A percentile compares a stretch with the other conserved stretches of the same genome.
phyloP scores from a whole-genome alignment of 495 filamentous ascomycete species.

The Xylaria bambusicola region DNA sequence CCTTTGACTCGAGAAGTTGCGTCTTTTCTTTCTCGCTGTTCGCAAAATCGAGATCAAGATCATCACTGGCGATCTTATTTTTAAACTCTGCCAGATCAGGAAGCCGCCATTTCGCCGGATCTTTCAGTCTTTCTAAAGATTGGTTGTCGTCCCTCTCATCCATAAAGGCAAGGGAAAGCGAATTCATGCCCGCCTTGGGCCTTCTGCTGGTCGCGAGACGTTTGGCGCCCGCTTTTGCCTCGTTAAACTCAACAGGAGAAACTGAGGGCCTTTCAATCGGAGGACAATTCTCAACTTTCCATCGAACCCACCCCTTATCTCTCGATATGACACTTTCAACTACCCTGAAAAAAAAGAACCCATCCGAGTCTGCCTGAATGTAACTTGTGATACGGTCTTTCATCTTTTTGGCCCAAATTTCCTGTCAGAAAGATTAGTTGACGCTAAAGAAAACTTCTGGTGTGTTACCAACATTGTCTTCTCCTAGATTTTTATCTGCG shows the following conservation, averaged over 20 bases:
- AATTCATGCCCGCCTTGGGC: conserved; percentile 66
- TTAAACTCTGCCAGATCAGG: conserved; percentile 52
- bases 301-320: conserved; percentile 97
- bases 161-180: conserved; percentile 75
- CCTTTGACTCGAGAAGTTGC: conserved; percentile 64
- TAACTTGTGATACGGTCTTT: conserved; percentile 74
- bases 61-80: conserved; percentile 64
- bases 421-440: conserved; percentile 27
- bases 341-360: conserved; percentile 92
- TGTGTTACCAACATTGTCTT: conserved; percentile 70
- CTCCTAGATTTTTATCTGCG: conserved; percentile 66
- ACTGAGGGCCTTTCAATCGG: conserved; percentile 76
- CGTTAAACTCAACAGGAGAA: conserved; percentile 62
- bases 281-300: conserved; percentile 93
- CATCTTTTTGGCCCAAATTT: conserved; percentile 77
- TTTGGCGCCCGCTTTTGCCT: conserved; percentile 63
- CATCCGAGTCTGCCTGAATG: conserved; percentile 73
- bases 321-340: conserved; percentile 92
- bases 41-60: conserved; percentile 83
- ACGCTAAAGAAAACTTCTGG: not conserved
- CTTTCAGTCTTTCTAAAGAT: conserved; percentile 53
- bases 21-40: conserved; percentile 69
- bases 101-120: conserved; percentile 44
- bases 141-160: conserved; percentile 56
- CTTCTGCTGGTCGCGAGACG: conserved; percentile 68